These are phyloP conservation scores for Xanthoparmelia taractica DNA, from an alignment of 495 filamentous ascomycete species.

Conservation along the genomic window DNA sequence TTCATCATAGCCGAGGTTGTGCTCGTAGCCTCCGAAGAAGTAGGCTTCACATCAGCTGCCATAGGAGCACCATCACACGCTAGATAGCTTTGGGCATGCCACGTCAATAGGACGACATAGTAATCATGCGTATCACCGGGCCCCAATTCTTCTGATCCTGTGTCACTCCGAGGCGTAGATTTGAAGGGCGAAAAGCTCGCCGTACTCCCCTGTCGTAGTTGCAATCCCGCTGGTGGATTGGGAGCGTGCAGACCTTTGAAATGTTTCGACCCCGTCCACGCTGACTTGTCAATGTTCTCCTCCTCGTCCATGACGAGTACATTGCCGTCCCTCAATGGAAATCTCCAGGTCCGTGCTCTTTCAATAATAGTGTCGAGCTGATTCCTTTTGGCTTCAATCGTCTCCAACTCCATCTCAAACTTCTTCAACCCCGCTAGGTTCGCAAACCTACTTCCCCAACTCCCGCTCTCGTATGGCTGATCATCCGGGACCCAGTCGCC, in stretches of 20 bases:
- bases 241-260: constrained; percentile 13
- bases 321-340: constrained; percentile 16
- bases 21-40: background rate
- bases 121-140: constrained; percentile 15
- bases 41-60: background rate
- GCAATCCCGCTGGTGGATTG: constrained; percentile 1
- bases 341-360: constrained; percentile 11
- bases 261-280: constrained; percentile 16
- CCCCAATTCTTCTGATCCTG: constrained; percentile 4
- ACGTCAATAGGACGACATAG: constrained; percentile 16
- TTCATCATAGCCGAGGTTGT: background rate
- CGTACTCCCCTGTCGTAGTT: constrained; percentile 15
- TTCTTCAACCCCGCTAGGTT: constrained; percentile 21
- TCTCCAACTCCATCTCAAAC: constrained; percentile 29
- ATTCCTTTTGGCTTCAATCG: constrained; percentile 16
- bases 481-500: constrained; percentile 3
- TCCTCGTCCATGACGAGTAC: constrained; percentile 11
- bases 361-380: constrained; percentile 19
- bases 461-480: constrained; percentile 14
- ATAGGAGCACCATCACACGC: background rate
- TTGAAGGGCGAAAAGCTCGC: constrained; percentile 6
- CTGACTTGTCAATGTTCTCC: constrained; percentile 2
- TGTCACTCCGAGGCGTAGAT: background rate
- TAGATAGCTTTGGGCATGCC: background rate
- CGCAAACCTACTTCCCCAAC: constrained; percentile 25